These are phyloP conservation scores for Anethum foeniculum DNA, from an alignment of 140 eudicot species.

Conservation along the genomic window DNA sequence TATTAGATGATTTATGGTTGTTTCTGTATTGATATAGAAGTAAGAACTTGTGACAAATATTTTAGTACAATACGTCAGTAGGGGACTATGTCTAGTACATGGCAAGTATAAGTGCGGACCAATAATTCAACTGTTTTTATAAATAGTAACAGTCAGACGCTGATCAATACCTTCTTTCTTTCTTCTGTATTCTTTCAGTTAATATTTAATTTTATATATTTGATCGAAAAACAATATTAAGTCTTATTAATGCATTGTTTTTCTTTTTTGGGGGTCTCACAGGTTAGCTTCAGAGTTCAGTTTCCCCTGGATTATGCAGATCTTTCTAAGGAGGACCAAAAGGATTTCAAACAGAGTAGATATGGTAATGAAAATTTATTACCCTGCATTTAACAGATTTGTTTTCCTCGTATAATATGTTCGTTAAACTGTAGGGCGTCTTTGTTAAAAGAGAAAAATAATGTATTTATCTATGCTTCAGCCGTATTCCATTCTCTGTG, in stretches of 20 bases:
- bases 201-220: not conserved
- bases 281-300: constrained; percentile 92
- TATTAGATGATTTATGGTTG: not conserved
- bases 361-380: constrained; percentile 47
- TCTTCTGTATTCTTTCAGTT: not conserved
- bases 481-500: not conserved
- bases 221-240: not conserved
- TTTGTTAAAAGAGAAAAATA: not conserved
- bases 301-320: constrained; percentile 84
- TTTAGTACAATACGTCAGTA: not conserved
- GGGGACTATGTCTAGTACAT: not conserved
- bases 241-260: not conserved
- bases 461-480: not conserved
- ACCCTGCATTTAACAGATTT: not conserved
- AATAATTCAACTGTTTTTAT: not conserved
- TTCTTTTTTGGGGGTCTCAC: constrained; percentile 9
- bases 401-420: not conserved
- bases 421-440: not conserved
- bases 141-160: not conserved
- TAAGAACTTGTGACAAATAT: not conserved
- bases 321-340: constrained; percentile 93
- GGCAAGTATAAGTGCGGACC: not conserved
- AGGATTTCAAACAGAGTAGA: constrained; percentile 94
- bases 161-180: not conserved
- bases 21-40: not conserved